Percentiles rank a stretch among this genome's conserved stretches.
These are phyloP conservation scores for Mortierella polycephala DNA, from an alignment of 371 early-diverging fungal genomes.

Conservation along the genomic window DNA sequence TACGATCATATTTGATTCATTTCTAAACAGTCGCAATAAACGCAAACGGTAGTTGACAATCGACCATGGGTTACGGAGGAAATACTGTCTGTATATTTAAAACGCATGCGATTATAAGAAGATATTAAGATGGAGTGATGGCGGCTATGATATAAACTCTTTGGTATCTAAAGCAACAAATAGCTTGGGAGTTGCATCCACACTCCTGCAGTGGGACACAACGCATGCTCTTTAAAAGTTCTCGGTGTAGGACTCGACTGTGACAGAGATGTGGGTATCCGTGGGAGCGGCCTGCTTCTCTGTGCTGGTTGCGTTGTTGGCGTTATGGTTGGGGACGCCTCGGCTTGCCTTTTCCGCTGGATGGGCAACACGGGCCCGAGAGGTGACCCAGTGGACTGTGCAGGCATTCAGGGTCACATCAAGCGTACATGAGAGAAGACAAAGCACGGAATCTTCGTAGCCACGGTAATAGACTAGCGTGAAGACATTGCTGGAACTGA, in stretches of 20 bases:
- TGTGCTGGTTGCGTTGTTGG: constrained; percentile 13
- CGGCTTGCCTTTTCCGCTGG: constrained; percentile 29
- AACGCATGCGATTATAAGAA: too few species aligned
- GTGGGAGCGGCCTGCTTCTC: constrained; percentile 37
- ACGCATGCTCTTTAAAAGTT: constrained; percentile 6
- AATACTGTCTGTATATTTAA: too few species aligned
- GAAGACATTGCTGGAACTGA: constrained; percentile 55
- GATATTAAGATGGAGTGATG: too few species aligned
- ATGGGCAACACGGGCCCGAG: constrained; percentile 22
- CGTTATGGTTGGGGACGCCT: constrained; percentile 13
- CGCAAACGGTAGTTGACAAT: too few species aligned
- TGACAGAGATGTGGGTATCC: constrained; percentile 43
- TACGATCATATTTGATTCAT: too few species aligned
- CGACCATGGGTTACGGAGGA: too few species aligned
- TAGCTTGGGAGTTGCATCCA: too few species aligned
- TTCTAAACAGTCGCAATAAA: too few species aligned
- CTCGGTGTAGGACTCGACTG: constrained; percentile 43
- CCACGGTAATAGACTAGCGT: constrained; percentile 53
- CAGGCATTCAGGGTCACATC: constrained; percentile 42
- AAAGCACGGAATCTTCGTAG: constrained; percentile 55
- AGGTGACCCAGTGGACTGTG: constrained; percentile 50
- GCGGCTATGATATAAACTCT: too few species aligned
- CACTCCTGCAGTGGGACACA: too few species aligned
- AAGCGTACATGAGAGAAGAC: constrained; percentile 40
- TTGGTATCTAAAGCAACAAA: too few species aligned